Conservation (phyloP, 164 flowering plant genomes). For the Akebia trifoliata region DNA sequence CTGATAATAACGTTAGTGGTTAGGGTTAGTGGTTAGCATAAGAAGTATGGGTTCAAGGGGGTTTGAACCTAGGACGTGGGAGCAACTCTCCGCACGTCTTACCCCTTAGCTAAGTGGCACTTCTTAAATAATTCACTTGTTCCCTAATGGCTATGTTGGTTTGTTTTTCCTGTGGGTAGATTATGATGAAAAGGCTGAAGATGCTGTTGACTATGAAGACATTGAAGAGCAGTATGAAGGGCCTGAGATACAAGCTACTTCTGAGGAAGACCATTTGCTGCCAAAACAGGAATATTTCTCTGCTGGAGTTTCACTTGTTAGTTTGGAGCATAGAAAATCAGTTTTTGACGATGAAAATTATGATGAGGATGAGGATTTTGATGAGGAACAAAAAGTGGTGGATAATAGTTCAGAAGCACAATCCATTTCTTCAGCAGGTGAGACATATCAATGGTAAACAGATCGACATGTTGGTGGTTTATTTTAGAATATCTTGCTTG, state of each 20-base stretch:
- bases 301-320: conserved; percentile 35
- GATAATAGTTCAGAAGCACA: conserved; percentile 32
- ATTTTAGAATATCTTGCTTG: no score
- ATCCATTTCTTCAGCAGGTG: conserved; percentile 35
- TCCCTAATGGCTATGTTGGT: conserved; percentile 4
- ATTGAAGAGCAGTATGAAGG: conserved; percentile 93
- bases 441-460: not conserved
- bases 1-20: no score
- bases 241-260: conserved; percentile 68
- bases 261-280: conserved; percentile 77
- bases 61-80: no score
- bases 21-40: no score
- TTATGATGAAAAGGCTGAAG: conserved; percentile 85
- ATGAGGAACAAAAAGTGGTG: conserved; percentile 32
- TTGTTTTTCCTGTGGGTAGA: conserved; percentile 36
- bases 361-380: conserved; percentile 71
- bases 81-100: no score
- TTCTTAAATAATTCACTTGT: no score
- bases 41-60: no score
- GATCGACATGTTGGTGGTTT: no score
- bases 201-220: conserved; percentile 93
- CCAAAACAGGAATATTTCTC: conserved; percentile 61
- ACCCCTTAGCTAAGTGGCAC: no score
- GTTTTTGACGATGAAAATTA: conserved; percentile 87
- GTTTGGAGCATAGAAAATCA: conserved; percentile 37